Base-by-base conservation (phyloP, 2,329 filamentous ascomycete species). In the Colletotrichum spaethianum region DNA sequence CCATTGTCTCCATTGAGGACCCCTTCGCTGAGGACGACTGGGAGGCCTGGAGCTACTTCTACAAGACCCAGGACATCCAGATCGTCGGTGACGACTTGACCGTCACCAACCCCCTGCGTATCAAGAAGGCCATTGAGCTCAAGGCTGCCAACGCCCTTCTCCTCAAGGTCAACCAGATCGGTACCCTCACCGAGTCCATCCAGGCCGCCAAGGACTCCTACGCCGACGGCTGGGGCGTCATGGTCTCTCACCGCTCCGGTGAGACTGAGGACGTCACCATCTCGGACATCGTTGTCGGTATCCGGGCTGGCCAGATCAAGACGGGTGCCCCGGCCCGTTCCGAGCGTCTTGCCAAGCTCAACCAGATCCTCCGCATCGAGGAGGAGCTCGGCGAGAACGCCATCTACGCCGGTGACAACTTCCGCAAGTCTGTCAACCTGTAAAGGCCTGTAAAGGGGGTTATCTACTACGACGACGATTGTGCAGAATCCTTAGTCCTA, bases 1-100 rank as follows among this genome's bases (percentile, higher is more conserved):
- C 96, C 81, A 99, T 99, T 82, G 94, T 98, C 87, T 94, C 91
- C 86, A 98, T 99, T 80, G 96, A 99, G 89, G 96, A 99, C 85
- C 96, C 96, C 83, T 99, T 99, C 87, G 96, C 94, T 76, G 96
- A 99, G 91, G 96, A 98, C 82, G 96, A 99, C 90, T 99, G 96
- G 96, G 96, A 98, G 91, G 96, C 96, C 75, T 99, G 96, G 96
- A 97, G 94, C 92, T 98, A 98, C 93, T 99, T 98, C 93, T 98
- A 93, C 93, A 98, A 98, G 93, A 96, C 94, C 80, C 95, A 94
- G 82, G 92, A 98, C 86, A 95, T 97, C 90, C 96, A 99, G 91
- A 95, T 99, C 83, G 96, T 99, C 78, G 96, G 93, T 88, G 96
- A 99, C 83, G 96, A 99, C 83, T 87, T 99, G 90, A 98, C 96